Evolutionary conservation across 1,284 basidiomycete genomes (phyloP).

Genomic region (Porogramme epimiltina): DNA sequence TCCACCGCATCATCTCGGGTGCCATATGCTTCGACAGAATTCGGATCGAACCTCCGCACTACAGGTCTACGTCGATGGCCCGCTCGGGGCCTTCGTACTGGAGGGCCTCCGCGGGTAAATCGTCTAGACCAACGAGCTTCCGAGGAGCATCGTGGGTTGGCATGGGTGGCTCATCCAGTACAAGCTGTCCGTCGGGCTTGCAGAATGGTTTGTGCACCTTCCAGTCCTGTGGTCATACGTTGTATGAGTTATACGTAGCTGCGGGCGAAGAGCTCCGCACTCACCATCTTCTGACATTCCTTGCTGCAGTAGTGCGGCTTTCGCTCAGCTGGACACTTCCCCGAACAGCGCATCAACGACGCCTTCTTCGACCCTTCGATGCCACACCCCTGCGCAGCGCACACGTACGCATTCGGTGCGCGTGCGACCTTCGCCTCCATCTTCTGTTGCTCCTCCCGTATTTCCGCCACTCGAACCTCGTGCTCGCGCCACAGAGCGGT

Average conservation of each 20-base stretch:
- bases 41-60: background rate
- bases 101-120: no score
- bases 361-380: constrained; percentile 7
- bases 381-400: constrained; percentile 9
- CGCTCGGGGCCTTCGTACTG: background rate
- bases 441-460: constrained; percentile 1
- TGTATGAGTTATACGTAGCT: no score
- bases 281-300: constrained; percentile 15
- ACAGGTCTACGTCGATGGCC: constrained; percentile 1
- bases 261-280: no score
- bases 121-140: no score
- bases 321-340: constrained; percentile 8
- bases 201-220: constrained; percentile 9
- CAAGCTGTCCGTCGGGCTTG: constrained; percentile 6
- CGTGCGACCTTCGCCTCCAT: constrained; percentile 5
- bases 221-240: no score
- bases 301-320: constrained; percentile 6
- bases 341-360: constrained; percentile 9
- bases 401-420: constrained; percentile 10
- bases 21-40: background rate
- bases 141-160: no score
- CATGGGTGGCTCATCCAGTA: no score
- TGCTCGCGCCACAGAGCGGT: constrained; percentile 5
- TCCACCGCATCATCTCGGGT: constrained; percentile 1
- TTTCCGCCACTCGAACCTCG: background rate